Base-by-base conservation (phyloP, 1,139 yeast species). In the Yamadazyma triangularis region DNA sequence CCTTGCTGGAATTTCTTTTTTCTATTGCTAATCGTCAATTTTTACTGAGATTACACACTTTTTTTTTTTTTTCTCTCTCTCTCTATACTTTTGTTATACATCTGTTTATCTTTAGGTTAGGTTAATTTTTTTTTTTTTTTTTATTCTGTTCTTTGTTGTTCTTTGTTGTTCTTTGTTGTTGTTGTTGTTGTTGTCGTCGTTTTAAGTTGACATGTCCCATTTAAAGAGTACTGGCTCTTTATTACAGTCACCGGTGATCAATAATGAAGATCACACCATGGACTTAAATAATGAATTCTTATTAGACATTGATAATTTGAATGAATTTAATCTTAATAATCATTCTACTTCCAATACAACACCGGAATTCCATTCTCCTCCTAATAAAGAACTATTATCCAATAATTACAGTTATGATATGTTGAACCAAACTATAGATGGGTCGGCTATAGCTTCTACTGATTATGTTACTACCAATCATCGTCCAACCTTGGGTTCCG, bases 291-390 rank as follows among this genome's bases (percentile, higher is more conserved):
- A 18, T 18, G 20, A 18, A 18, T 18, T 18, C 9, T 18, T 18
- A 18, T 9, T 18, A 7, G 20, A 18, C 9, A 18, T 18, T 18
- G 20, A 18, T 18, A 18, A 18, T 18, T 18, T 18, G 9, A 18
- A 18, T 18, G 20, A 18, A 7, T 18, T 18, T 18, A 18, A 18
- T 18, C 20, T 18, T 18, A 18, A 18, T 18, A 18, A 18, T 18
- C n/a, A n/a, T n/a, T 18, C 25, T 22, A 34, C 38, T 11, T 34
- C 40, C 22, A 30, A 31, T 18, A 39, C 41, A n/a, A 38, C 43
- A 4, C 43, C 43, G 4, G 43, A 38, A 18, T 38, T 36, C 21
- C 34, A 24, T 22, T 30, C 36, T 8, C 40, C 43, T 14, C 20
- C 20, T 7, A 18, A 18, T 18, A 18, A 18, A 18, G 20, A 6